Evolutionary conservation across 2,329 filamentous ascomycete genomes (phyloP), one percentile per base, ranked within the genome.

Genomic region (Penicillium sp.): DNA sequence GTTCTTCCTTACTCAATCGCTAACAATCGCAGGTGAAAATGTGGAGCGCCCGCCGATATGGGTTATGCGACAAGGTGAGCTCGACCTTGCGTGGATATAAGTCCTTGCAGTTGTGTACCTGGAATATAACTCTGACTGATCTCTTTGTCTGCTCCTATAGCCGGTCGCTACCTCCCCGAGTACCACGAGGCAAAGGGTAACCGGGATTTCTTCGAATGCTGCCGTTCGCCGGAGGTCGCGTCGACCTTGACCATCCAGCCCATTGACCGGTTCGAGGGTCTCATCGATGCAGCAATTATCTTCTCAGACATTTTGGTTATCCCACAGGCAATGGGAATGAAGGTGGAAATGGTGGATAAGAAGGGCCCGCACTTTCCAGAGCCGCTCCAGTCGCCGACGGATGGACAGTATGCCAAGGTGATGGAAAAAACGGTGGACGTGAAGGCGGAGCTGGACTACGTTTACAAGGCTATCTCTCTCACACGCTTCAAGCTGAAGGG

Each of bases 221-320:
- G 93, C 68, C 89, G 93, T 39, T 81, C 83, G 59, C 88, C 93
- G 41, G 89, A 97, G 67, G 83, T 97, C 50, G 88, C 93, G 35
- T 96, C 89, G 20, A 94, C 86, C 26, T 74, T 98, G 56, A 98
- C 93, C 4, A 79, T 98, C 18, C 93, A 98, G 69, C 93, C 93
- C 37, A 83, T 98, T 58, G 89, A 96, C 57, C 88, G 93, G 37
- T 98, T 83, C 63, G 83, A 78, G 28, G 90, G 89, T 29, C 83
- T 98, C 47, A 81, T 98, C 56, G 93, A 98, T 67, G 91, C 89
- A 18, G 90, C 93, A 45, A 98, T 98, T 60, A 98, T 98, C 67
- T 98, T 98, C 76, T 95, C 88, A 41, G 93, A 98, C 64, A 98
- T 98, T 52, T 80, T 98, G 25, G 93, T 98, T 31, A 90, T 98